Evolutionary conservation across 1,284 basidiomycete genomes (phyloP), one percentile per base, ranked within the genome.

Genomic region (Gymnopus androsaceus): DNA sequence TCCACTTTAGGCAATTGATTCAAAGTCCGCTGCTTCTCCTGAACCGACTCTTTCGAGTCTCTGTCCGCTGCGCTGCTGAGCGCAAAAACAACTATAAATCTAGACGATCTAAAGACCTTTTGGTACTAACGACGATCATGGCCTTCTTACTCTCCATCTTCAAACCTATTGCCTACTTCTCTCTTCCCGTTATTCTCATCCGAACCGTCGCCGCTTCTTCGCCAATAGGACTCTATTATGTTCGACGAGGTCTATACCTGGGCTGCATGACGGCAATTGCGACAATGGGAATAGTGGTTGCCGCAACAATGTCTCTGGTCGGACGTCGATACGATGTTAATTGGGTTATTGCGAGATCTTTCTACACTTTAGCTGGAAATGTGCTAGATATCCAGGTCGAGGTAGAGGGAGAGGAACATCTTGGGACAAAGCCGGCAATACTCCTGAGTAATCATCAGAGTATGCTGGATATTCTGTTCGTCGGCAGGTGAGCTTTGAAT

Each of bases 391-490:
- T 96, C 62, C 73, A 76, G 47, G 77, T 98, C 63, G 81, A 86
- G 51, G 82, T 98, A 30, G 94, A 98, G 69, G 95, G 94, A 25
- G 85, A 88, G 66, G 90, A 98, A 68, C 77, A 95, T 68, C 76
- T 98, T 49, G 59, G 76, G 57, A 79, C 80, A 41, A 68, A 80
- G 47, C 86, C 92, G 21, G 82, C 85, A 1, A 85, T 99, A 14
- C 71, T 96, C 28, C 82, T 98, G 59, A 87, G 85, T 8, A 99
- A 99, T 71, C 97, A 99, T 69, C 97, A 98, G 77, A 93, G 90
- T 64, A 90, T 94, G 82, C 72, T 97, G 54, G 94, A 96, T 72
- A 82, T 97, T 57, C 72, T 95, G 36, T 85, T 88, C 65, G 78
- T 99, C 52, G 95, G 91, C 56, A 84, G 82, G 90, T 90, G 68